Evolutionary conservation across 2,329 filamentous ascomycete genomes (phyloP).

Genomic region (Diplodia intermedia): DNA sequence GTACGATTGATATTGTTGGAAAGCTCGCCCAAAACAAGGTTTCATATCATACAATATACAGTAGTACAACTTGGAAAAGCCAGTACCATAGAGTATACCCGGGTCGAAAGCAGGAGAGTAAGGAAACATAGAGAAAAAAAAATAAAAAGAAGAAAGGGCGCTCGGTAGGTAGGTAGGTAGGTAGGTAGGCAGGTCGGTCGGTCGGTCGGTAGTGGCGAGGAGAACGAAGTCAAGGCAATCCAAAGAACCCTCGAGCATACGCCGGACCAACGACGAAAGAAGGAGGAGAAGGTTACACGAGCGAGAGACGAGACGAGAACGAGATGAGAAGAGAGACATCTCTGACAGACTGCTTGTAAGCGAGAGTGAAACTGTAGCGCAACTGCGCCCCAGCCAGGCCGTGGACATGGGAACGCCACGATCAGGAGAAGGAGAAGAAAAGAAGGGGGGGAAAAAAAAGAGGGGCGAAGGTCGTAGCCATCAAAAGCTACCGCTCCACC

Average conservation of each 20-base stretch:
- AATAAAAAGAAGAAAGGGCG: too few relatives aligned
- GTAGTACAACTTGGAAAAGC: not conserved
- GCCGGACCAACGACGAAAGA: not conserved
- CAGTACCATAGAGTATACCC: not conserved
- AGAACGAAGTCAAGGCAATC: not conserved
- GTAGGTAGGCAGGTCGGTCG: not conserved
- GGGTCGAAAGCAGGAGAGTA: not conserved
- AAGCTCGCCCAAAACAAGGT: not conserved
- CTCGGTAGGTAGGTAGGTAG: not conserved
- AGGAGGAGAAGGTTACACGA: not conserved
- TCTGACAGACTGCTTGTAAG: not conserved
- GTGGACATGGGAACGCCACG: too few relatives aligned
- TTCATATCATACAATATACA: slow-evolving; percentile 1
- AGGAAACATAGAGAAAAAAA: not conserved
- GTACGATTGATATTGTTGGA: too few relatives aligned
- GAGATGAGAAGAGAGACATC: not conserved
- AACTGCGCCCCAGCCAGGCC: not conserved
- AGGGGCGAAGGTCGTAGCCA: too few relatives aligned
- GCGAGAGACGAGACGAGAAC: not conserved
- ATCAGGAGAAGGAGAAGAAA: not conserved
- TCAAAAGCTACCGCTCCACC: slow-evolving; percentile 34
- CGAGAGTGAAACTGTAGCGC: not conserved
- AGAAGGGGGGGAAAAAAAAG: not conserved
- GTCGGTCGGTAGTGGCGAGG: not conserved
- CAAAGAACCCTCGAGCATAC: not conserved